These are phyloP conservation scores for Colletotrichum orbiculare DNA, from an alignment of 2,329 filamentous ascomycete genomes.

Conservation along the genomic window DNA sequence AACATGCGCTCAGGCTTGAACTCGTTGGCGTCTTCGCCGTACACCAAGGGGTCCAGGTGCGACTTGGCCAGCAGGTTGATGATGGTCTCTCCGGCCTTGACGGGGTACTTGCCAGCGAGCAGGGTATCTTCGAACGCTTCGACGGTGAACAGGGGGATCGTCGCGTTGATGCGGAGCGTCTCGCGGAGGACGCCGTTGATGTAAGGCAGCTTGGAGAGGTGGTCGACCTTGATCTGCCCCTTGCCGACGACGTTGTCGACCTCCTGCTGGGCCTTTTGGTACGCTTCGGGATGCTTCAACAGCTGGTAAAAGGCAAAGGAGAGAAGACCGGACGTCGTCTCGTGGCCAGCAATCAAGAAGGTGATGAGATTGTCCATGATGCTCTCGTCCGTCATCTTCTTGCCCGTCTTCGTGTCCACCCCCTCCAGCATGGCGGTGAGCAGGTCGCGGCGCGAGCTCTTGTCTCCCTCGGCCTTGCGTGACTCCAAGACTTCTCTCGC, in stretches of 20 bases:
- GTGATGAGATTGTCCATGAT: conserved; percentile 77
- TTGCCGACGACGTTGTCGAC: conserved; percentile 74
- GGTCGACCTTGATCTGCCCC: conserved; percentile 65
- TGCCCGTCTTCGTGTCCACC: conserved; percentile 71
- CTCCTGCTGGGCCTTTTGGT: conserved; percentile 72
- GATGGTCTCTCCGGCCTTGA: conserved; percentile 58
- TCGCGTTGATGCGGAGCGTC: conserved; percentile 47
- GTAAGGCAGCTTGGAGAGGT: conserved; percentile 72
- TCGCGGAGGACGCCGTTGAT: conserved; percentile 72
- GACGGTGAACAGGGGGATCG: conserved; percentile 42
- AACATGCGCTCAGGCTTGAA: conserved; percentile 73
- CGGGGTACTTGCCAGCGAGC: conserved; percentile 63
- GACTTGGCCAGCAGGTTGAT: conserved; percentile 57
- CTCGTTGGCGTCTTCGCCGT: conserved; percentile 64
- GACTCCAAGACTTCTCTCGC: conserved; percentile 68
- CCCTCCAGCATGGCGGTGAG: conserved; percentile 74
- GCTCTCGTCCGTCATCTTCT: conserved; percentile 66
- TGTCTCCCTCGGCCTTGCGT: conserved; percentile 60
- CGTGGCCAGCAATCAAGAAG: conserved; percentile 74
- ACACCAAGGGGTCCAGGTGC: conserved; percentile 67
- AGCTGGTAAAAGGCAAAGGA: conserved; percentile 75
- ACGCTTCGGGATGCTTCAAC: conserved; percentile 70
- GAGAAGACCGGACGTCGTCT: conserved; percentile 76
- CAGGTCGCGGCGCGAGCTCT: conserved; percentile 65
- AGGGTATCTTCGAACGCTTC: conserved; percentile 54